Conservation (phyloP, 768 basidiomycete genomes). For the Amanita pseudoporphyria region DNA sequence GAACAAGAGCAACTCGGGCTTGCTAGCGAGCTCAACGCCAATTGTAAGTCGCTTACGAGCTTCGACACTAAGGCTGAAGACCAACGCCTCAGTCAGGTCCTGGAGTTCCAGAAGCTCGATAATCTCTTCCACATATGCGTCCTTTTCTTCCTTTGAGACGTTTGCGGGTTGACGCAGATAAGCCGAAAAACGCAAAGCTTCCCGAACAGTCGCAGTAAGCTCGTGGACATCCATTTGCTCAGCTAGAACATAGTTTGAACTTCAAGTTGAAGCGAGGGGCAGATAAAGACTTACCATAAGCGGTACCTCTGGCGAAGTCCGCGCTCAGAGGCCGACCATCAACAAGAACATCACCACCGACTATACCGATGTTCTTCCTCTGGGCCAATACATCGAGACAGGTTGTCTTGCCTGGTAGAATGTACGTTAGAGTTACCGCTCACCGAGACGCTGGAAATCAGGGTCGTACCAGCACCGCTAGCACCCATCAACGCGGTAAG, state of each 20-base stretch:
- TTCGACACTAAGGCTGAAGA: slow-evolving; percentile 57
- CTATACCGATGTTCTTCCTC: slow-evolving; percentile 60
- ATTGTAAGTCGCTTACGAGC: slow-evolving; percentile 84
- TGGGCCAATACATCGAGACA: slow-evolving; percentile 69
- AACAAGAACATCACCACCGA: slow-evolving; percentile 55
- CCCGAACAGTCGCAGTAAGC: slow-evolving; percentile 72
- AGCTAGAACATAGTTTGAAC: slow-evolving; percentile 26
- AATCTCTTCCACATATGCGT: slow-evolving; percentile 73
- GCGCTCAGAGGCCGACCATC: slow-evolving; percentile 52
- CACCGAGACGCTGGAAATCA: slow-evolving; percentile 1
- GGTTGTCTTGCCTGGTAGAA: slow-evolving; percentile 56
- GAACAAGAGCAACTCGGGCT: slow-evolving; percentile 71
- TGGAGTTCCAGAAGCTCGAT: slow-evolving; percentile 80
- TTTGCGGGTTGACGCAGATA: slow-evolving; percentile 70
- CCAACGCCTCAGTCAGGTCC: slow-evolving; percentile 74
- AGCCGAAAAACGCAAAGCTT: slow-evolving; percentile 80
- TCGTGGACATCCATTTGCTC: slow-evolving; percentile 88
- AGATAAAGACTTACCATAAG: slow-evolving; percentile 46
- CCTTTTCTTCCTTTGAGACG: slow-evolving; percentile 63
- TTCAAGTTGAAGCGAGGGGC: slow-evolving; percentile 14
- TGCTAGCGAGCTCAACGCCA: slow-evolving; percentile 85
- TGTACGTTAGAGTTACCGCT: neutral
- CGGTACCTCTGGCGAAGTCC: slow-evolving; percentile 54
- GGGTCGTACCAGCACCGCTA: slow-evolving; percentile 54
- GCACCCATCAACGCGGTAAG: slow-evolving; percentile 86